Percentiles rank a stretch among this genome's conserved stretches.
Conservation (phyloP, 1,139 yeast genomes). For the Tardiomyces digboiensis region DNA sequence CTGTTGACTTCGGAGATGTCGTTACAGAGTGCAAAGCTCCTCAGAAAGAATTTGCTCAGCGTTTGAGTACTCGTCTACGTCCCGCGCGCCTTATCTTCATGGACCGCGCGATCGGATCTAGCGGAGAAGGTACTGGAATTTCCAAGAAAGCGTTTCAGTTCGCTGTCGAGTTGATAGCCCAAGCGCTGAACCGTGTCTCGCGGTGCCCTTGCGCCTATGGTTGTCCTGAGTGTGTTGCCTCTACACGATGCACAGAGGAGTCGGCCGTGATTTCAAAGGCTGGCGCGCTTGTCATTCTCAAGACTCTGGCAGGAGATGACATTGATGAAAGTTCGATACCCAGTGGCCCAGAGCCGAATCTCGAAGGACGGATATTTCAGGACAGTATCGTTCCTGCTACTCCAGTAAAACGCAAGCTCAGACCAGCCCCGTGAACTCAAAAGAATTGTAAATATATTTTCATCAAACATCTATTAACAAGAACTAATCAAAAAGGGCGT, state of each 20-base stretch:
- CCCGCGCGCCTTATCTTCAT: slow-evolving; percentile 83
- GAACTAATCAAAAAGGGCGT: background rate
- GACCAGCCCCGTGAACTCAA: background rate
- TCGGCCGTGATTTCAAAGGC: slow-evolving; percentile 79
- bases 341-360: slow-evolving; percentile 78
- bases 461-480: background rate
- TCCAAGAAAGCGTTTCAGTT: slow-evolving; percentile 72
- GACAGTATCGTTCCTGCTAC: slow-evolving; percentile 51
- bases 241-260: slow-evolving; percentile 69
- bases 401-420: background rate
- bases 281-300: slow-evolving; percentile 69
- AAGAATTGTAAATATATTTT: background rate
- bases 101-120: slow-evolving; percentile 66
- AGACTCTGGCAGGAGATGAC: slow-evolving; percentile 31
- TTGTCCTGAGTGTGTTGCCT: slow-evolving; percentile 81
- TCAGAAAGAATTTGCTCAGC: slow-evolving; percentile 78
- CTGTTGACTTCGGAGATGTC: slow-evolving; percentile 62
- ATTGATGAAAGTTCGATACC: slow-evolving; percentile 46
- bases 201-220: slow-evolving; percentile 79
- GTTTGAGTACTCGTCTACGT: slow-evolving; percentile 57
- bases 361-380: slow-evolving; percentile 48
- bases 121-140: slow-evolving; percentile 62
- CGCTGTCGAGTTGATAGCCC: slow-evolving; percentile 51
- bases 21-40: slow-evolving; percentile 96
- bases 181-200: slow-evolving; percentile 49